Percentiles rank a stretch among this genome's conserved stretches.
Conservation (phyloP, 305 asterid genomes). For the Lippia alba region DNA sequence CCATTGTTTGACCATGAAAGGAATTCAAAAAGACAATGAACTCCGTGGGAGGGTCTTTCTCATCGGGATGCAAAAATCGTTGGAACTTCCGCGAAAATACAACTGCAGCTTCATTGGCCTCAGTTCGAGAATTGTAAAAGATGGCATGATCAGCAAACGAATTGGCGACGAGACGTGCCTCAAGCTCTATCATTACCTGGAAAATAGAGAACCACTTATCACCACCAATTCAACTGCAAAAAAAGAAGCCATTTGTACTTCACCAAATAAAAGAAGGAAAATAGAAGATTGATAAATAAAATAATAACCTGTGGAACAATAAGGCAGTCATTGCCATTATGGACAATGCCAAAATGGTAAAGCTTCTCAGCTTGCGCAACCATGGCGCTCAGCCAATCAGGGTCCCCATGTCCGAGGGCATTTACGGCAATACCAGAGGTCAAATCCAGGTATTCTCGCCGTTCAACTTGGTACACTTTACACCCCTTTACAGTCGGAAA, state of each 20-base stretch:
- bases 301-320: conserved; percentile 71
- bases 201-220: conserved; percentile 7
- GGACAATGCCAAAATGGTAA: conserved; percentile 79
- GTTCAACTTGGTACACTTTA: conserved; percentile 78
- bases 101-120: conserved; percentile 95
- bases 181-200: conserved; percentile 95
- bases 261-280: not conserved
- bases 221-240: not conserved
- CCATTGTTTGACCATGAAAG: conserved; percentile 97
- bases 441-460: conserved; percentile 86
- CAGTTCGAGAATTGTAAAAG: conserved; percentile 93
- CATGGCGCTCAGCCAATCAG: conserved; percentile 81
- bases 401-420: conserved; percentile 91
- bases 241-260: not conserved
- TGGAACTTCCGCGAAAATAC: conserved; percentile 91
- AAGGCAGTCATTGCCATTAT: conserved; percentile 65
- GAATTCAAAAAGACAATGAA: conserved; percentile 79
- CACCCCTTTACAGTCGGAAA: conserved; percentile 80
- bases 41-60: conserved; percentile 63
- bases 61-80: conserved; percentile 55
- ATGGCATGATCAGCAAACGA: conserved; percentile 95
- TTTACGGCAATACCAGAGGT: conserved; percentile 90
- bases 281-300: not conserved
- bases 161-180: conserved; percentile 65
- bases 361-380: conserved; percentile 65